Percentiles rank a stretch among this genome's conserved stretches.
Conservation (phyloP, 225 moss, liverwort and hornwort genomes). For the Bryoerythrophyllum caledonicum region DNA sequence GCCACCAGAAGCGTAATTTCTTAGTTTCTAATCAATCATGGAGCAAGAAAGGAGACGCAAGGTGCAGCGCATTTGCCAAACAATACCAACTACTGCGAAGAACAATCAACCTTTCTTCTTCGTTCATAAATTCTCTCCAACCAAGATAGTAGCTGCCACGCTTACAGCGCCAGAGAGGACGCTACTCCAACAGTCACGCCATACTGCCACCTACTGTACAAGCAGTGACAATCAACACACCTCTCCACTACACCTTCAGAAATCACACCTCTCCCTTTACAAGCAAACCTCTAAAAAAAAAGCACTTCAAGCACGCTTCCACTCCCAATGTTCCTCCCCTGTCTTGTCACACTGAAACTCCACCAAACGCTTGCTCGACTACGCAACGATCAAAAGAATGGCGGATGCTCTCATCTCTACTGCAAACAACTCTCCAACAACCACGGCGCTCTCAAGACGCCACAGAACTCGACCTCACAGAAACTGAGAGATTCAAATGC, state of each 20-base stretch:
- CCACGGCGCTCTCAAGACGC: background rate
- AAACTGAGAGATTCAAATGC: background rate
- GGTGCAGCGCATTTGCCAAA: background rate
- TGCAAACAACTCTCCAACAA: background rate
- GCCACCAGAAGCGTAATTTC: background rate
- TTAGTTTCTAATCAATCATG: background rate
- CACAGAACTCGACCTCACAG: background rate
- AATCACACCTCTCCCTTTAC: background rate
- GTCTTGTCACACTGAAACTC: background rate
- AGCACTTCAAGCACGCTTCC: background rate
- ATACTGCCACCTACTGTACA: background rate
- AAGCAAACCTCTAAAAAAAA: background rate
- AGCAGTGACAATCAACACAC: background rate
- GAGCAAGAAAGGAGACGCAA: background rate
- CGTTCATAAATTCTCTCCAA: constrained; percentile 1
- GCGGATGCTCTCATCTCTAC: background rate
- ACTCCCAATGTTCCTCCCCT: background rate
- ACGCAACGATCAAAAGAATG: no score
- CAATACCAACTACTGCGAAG: background rate
- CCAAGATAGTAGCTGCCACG: background rate
- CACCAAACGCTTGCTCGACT: no score
- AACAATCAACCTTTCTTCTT: background rate
- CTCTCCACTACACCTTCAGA: background rate
- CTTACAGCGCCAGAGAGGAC: background rate
- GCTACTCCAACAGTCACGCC: background rate